These are phyloP conservation scores for Serpula lacrymans DNA, from an alignment of 768 basidiomycete species.

Conservation along the genomic window DNA sequence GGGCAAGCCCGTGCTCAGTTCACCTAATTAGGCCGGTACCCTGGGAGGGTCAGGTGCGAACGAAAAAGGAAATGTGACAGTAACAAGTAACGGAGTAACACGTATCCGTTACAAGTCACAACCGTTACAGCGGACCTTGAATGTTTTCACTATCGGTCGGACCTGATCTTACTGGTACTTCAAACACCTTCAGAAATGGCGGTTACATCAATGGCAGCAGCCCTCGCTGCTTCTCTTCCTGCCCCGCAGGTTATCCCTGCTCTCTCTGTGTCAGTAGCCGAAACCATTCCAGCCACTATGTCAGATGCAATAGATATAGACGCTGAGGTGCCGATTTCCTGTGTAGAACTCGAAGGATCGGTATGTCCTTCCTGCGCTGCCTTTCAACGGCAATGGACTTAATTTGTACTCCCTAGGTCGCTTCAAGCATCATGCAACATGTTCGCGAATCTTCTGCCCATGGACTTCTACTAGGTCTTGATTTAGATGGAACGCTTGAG, in stretches of 20 bases:
- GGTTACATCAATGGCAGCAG: conserved; percentile 87
- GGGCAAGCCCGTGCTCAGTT: no score
- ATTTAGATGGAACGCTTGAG: conserved; percentile 88
- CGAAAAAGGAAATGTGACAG: no score
- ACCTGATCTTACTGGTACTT: no score
- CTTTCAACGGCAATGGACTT: no score
- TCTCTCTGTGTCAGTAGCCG: conserved; percentile 67
- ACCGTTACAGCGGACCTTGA: no score
- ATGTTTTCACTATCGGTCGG: no score
- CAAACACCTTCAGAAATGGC: no score
- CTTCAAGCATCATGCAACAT: conserved; percentile 93
- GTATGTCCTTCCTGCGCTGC: conserved; percentile 41
- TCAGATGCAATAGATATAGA: conserved; percentile 92
- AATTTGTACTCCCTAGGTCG: no score
- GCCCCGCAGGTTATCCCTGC: conserved; percentile 54
- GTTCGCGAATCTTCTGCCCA: conserved; percentile 77
- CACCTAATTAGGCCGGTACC: no score
- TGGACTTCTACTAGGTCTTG: conserved; percentile 86
- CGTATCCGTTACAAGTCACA: no score
- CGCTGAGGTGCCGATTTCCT: conserved; percentile 76
- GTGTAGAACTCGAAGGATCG: conserved; percentile 83
- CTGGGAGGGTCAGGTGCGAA: no score
- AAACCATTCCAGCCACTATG: conserved; percentile 90
- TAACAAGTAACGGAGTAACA: no score
- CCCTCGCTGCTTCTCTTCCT: conserved; percentile 81